A percentile compares a stretch with the other conserved stretches of the same genome.
Evolutionary conservation across 768 basidiomycete genomes (phyloP).

Genomic region (Mycena amicta): DNA sequence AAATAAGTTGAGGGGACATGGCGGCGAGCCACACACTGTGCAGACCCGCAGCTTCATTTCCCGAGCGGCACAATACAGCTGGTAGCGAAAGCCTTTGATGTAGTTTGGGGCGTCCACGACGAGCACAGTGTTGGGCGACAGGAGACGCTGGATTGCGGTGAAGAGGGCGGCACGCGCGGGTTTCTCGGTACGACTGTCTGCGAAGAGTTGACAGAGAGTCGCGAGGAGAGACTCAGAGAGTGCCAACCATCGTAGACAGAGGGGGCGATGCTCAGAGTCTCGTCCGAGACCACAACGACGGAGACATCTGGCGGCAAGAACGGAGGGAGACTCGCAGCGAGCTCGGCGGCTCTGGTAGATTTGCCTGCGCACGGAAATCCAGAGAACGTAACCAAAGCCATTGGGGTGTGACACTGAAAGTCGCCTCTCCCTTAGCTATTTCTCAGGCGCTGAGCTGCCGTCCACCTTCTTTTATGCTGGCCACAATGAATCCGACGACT

Average conservation of each 20-base stretch:
- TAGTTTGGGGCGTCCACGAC: slow-evolving; percentile 94
- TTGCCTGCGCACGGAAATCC: slow-evolving; percentile 92
- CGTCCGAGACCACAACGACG: slow-evolving; percentile 70
- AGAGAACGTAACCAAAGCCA: slow-evolving; percentile 92
- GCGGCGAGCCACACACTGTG: slow-evolving; percentile 59
- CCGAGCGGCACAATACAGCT: slow-evolving; percentile 94
- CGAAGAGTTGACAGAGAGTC: slow-evolving; percentile 1
- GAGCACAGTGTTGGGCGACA: slow-evolving; percentile 74
- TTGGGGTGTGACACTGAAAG: slow-evolving; percentile 32
- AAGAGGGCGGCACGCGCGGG: slow-evolving; percentile 84
- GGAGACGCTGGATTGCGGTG: slow-evolving; percentile 75
- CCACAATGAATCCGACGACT: slow-evolving; percentile 28
- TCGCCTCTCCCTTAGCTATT: slow-evolving; percentile 21
- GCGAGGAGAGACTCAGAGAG: not conserved
- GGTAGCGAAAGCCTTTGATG: slow-evolving; percentile 98
- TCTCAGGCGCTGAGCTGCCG: slow-evolving; percentile 31
- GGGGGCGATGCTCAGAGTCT: slow-evolving; percentile 63
- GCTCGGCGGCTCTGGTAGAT: slow-evolving; percentile 66
- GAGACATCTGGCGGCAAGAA: slow-evolving; percentile 56
- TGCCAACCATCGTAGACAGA: slow-evolving; percentile 73
- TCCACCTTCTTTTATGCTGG: slow-evolving; percentile 28
- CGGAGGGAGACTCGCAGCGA: slow-evolving; percentile 55
- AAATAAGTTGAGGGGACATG: not conserved
- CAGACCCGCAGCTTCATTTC: slow-evolving; percentile 84
- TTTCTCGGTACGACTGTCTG: slow-evolving; percentile 85